These are phyloP conservation scores for Turnera subulata DNA, from an alignment of 345 rosid species.

Conservation along the genomic window DNA sequence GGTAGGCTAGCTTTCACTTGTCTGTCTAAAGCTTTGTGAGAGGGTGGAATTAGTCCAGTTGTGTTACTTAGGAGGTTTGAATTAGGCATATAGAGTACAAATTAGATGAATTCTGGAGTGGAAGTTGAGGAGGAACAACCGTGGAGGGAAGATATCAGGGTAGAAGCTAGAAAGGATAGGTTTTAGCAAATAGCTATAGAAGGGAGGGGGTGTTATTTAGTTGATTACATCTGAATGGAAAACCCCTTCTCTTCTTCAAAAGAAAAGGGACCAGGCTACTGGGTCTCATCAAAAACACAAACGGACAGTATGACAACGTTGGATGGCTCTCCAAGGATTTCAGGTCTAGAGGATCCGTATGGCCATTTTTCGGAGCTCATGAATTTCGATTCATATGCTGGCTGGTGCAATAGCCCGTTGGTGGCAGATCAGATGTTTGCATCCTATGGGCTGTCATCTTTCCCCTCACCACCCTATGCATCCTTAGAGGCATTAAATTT, in stretches of 20 bases:
- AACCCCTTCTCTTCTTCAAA: constrained; percentile 40
- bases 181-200: background rate
- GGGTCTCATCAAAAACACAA: constrained; percentile 41
- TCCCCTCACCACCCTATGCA: constrained; percentile 35
- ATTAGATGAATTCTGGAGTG: background rate
- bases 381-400: constrained; percentile 61
- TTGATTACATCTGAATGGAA: constrained; percentile 46
- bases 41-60: background rate
- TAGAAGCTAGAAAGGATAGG: constrained; percentile 3
- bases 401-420: constrained; percentile 56
- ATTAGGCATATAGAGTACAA: background rate
- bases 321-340: constrained; percentile 30
- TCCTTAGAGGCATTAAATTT: constrained; percentile 33
- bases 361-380: constrained; percentile 47
- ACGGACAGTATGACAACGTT: constrained; percentile 29
- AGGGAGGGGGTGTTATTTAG: background rate
- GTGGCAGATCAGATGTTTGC: constrained; percentile 44
- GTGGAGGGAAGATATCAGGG: constrained; percentile 1
- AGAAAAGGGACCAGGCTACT: constrained; percentile 46
- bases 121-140: background rate
- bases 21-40: background rate
- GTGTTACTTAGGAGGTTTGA: background rate
- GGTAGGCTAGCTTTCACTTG: background rate
- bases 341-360: constrained; percentile 42
- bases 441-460: constrained; percentile 37